A percentile compares a stretch with the other conserved stretches of the same genome.
Conservation (phyloP, 345 rosid species). For the Sonneratia caseolaris region DNA sequence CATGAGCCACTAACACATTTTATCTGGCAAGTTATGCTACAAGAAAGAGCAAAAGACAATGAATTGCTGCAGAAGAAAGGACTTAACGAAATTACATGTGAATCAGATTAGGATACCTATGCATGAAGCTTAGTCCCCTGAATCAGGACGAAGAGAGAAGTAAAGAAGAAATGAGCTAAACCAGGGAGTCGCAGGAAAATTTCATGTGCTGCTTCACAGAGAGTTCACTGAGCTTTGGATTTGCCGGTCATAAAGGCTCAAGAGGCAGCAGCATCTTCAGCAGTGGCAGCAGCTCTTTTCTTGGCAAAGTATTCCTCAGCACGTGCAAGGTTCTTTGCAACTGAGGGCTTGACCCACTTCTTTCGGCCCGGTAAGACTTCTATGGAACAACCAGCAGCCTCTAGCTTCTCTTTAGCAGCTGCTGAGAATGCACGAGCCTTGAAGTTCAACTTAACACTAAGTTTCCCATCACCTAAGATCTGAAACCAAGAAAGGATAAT, state of each 20-base stretch:
- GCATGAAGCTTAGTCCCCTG: neutral
- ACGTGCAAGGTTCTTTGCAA: slow-evolving; percentile 70
- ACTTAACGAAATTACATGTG: neutral
- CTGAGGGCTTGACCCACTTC: slow-evolving; percentile 90
- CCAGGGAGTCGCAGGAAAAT: neutral
- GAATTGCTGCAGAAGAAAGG: neutral
- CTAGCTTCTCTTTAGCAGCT: slow-evolving; percentile 79
- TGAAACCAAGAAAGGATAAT: slow-evolving; percentile 12
- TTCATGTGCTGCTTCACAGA: neutral
- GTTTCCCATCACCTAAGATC: slow-evolving; percentile 79
- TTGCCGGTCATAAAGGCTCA: neutral
- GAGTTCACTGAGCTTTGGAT: neutral
- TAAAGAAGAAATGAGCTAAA: no score
- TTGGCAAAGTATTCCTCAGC: slow-evolving; percentile 89
- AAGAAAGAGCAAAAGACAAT: no score
- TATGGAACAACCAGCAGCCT: slow-evolving; percentile 67
- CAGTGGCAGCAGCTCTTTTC: slow-evolving; percentile 61
- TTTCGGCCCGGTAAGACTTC: slow-evolving; percentile 74
- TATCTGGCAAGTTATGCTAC: no score
- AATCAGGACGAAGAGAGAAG: neutral
- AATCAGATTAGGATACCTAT: neutral
- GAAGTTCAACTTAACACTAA: slow-evolving; percentile 60
- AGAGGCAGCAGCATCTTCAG: neutral
- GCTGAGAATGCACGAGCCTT: slow-evolving; percentile 75
- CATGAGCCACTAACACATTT: no score